Evolutionary conservation across 352 stramenopile genomes (phyloP), one percentile per base, ranked within the genome.

Genomic region (Albugo candida): DNA sequence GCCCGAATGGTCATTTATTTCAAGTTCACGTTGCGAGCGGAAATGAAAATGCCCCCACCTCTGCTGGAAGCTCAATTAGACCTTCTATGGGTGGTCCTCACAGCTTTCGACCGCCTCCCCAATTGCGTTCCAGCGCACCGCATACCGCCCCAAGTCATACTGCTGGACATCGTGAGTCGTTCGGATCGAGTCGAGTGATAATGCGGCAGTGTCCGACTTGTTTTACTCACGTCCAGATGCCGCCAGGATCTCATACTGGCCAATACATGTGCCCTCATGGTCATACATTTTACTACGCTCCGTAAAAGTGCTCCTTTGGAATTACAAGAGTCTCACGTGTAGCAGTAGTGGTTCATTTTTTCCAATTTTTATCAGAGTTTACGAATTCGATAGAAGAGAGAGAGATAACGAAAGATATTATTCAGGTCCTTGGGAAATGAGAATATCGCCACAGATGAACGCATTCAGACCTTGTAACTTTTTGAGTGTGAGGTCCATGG

Each of bases 251-350:
- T 35, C 77, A 86, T 52, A 70, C 77, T 4, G 77, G 77, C 20
- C 77, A 91, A 63, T 91, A 87, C 65, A 87, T 91, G 74, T 91
- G 77, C 69, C 77, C 77, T 0, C 67, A 87, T 45, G 77, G 77
- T 2, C 77, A 91, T 58, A 91, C 77, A 19, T 91, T 91, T 52
- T 84, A 78, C 60, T 91, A 81, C 53, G 72, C 73, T 41, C 74
- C 77, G 18, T 74, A 70, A 45, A 54, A 77, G 27, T n/a, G 12
- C 1, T 46, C 19, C 0, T 1, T 47, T 48, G 17, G 17, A 43
- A 31, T 31, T 31, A 31, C 24, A 31, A 31, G 24, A 10, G 24
- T 31, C 24, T 31, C 24, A 8, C 8, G 8, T 31, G 4, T 50
- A 48, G 24, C 45, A 50, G 34, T 20, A 50, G 37, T 34, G 11